phyloP scores from a whole-genome alignment of 805 yeast species.

The Metschnikowia kofuensis region DNA sequence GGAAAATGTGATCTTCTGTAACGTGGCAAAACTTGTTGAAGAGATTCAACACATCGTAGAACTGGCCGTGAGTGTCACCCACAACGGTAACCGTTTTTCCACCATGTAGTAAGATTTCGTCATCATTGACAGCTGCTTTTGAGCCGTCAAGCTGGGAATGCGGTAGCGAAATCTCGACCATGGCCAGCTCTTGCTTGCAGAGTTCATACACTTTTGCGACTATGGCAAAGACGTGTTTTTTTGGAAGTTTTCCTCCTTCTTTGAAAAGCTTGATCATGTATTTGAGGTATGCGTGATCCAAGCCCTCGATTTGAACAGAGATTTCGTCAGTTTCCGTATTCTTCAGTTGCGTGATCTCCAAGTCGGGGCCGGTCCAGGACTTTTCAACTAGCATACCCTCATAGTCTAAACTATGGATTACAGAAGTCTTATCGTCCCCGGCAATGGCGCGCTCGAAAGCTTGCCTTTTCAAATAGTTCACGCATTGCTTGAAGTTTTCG shows the following conservation, averaged over 20 bases:
- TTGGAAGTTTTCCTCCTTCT: conserved; percentile 71
- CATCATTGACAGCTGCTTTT: conserved; percentile 8
- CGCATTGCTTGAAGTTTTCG: conserved; percentile 59
- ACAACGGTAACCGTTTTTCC: conserved; percentile 71
- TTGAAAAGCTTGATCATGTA: conserved; percentile 70
- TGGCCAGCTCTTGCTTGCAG: conserved; percentile 62
- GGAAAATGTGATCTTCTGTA: conserved; percentile 59
- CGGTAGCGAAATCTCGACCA: conserved; percentile 63
- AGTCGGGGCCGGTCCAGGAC: conserved; percentile 56
- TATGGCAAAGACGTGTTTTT: conserved; percentile 78
- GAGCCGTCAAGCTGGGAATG: conserved; percentile 24
- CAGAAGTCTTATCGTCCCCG: conserved; percentile 56
- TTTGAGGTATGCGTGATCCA: conserved; percentile 55
- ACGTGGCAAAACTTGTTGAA: conserved; percentile 76
- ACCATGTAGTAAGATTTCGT: conserved; percentile 23
- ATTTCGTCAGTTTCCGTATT: conserved; percentile 17
- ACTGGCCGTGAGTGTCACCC: conserved; percentile 98
- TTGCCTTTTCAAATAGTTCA: conserved; percentile 60
- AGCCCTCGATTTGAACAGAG: conserved; percentile 33
- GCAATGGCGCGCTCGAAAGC: conserved; percentile 88
- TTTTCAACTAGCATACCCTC: conserved; percentile 49
- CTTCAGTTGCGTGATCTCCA: conserved; percentile 40
- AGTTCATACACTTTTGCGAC: conserved; percentile 66
- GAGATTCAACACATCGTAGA: conserved; percentile 80
- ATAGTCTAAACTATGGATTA: conserved; percentile 47